Evolutionary conservation across 768 basidiomycete species (phyloP).

Genomic region (Leccinum rimulosum): DNA sequence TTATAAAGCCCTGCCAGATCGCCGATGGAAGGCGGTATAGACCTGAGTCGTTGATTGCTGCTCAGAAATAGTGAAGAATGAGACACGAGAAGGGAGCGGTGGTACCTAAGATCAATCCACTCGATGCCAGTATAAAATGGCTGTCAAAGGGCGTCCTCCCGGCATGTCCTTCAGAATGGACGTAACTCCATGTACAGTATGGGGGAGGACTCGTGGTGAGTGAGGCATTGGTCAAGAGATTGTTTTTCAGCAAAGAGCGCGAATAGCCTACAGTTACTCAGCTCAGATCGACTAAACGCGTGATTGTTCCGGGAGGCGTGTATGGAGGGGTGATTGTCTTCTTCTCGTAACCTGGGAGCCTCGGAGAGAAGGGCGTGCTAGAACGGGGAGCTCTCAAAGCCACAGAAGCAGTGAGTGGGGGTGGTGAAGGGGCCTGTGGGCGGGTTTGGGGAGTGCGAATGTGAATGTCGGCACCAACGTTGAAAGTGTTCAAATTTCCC

Average conservation of each 20-base stretch:
- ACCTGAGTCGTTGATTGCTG: slow-evolving; percentile 34
- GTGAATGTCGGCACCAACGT: too few relatives aligned
- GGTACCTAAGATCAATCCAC: too few relatives aligned
- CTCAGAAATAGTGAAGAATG: slow-evolving; percentile 5
- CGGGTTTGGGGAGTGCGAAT: too few relatives aligned
- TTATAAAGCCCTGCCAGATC: slow-evolving; percentile 49
- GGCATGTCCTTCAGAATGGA: slow-evolving; percentile 33
- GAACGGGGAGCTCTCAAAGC: slow-evolving; percentile 10
- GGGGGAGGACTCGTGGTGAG: slow-evolving; percentile 8
- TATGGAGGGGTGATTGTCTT: slow-evolving; percentile 17
- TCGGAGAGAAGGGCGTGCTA: slow-evolving; percentile 31
- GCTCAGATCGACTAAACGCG: slow-evolving; percentile 14
- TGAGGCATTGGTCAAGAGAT: slow-evolving; percentile 14
- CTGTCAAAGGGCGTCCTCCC: slow-evolving; percentile 45
- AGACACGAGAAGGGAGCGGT: background rate
- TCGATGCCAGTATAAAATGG: slow-evolving; percentile 47
- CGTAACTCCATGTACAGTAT: slow-evolving; percentile 16
- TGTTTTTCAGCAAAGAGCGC: slow-evolving; percentile 1
- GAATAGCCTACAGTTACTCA: slow-evolving; percentile 3
- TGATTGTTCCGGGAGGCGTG: slow-evolving; percentile 23
- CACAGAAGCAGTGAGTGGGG: too few relatives aligned
- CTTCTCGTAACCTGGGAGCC: slow-evolving; percentile 46
- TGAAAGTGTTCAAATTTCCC: too few relatives aligned
- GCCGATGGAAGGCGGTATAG: slow-evolving; percentile 47
- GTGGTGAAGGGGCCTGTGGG: too few relatives aligned